Conservation (phyloP, 2,329 filamentous ascomycete species). For the Ophiostoma ulmi region DNA sequence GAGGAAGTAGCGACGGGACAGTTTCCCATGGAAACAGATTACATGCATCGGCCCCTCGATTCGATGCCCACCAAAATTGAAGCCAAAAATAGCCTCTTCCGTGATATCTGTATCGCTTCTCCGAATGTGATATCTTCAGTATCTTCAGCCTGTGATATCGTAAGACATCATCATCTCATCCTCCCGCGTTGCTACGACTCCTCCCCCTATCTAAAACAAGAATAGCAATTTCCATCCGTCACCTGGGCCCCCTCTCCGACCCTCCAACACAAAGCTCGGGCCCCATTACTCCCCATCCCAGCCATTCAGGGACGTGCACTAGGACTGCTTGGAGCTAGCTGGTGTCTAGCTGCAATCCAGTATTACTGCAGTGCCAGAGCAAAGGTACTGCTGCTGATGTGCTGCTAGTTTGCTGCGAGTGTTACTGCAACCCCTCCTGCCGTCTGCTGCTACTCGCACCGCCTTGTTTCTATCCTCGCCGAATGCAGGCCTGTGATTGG, state of each 20-base stretch:
- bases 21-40: neutral
- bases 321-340: neutral
- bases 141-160: neutral
- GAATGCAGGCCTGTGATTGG: neutral
- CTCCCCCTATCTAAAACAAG: slow-evolving; percentile 5
- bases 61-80: neutral
- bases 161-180: slow-evolving; percentile 2
- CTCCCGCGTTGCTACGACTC: slow-evolving; percentile 1
- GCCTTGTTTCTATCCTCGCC: slow-evolving; percentile 10
- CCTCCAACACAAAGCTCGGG: slow-evolving; percentile 8
- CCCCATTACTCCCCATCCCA: slow-evolving; percentile 6
- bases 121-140: neutral
- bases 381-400: neutral
- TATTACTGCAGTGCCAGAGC: neutral
- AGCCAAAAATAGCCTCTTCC: slow-evolving; percentile 6
- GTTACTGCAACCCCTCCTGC: slow-evolving; percentile 8
- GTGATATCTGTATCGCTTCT: neutral
- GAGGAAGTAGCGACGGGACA: slow-evolving; percentile 2
- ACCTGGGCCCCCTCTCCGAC: neutral
- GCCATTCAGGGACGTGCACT: slow-evolving; percentile 7
- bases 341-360: neutral
- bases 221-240: slow-evolving; percentile 6
- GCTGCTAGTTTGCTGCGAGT: neutral
- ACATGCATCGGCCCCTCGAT: neutral
- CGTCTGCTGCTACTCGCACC: neutral